Percentiles rank a stretch among this genome's conserved stretches.
phyloP scores from a whole-genome alignment of 1,284 basidiomycete species.

The Mrakiaceae sp. region DNA sequence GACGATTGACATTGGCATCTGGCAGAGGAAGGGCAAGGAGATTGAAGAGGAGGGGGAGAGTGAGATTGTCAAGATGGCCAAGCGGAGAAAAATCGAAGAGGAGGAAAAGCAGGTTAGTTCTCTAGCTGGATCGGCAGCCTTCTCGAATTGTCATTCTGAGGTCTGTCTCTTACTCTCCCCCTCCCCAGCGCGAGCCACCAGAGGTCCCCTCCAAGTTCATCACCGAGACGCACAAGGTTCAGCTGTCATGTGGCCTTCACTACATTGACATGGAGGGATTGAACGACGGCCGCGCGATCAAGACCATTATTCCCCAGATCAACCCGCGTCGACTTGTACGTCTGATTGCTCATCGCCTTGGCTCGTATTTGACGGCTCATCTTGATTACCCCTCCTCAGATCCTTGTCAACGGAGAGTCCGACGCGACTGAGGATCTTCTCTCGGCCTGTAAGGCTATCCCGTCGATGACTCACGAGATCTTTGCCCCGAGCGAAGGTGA shows the following conservation, averaged over 20 bases:
- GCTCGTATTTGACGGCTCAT: not conserved
- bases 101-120: constrained; percentile 62
- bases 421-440: constrained; percentile 60
- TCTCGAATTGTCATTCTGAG: not conserved
- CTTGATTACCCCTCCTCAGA: constrained; percentile 41
- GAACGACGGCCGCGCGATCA: constrained; percentile 91
- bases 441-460: constrained; percentile 65
- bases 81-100: constrained; percentile 55
- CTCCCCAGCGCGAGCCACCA: constrained; percentile 45
- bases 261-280: constrained; percentile 93
- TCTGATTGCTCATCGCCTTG: constrained; percentile 4
- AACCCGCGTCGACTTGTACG: constrained; percentile 86
- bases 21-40: constrained; percentile 77
- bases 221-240: constrained; percentile 57
- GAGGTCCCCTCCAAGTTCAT: constrained; percentile 91
- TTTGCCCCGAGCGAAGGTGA: constrained; percentile 64
- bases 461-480: constrained; percentile 81
- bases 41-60: constrained; percentile 74
- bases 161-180: not conserved
- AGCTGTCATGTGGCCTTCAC: constrained; percentile 69
- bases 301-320: constrained; percentile 91
- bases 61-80: constrained; percentile 64
- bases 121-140: not conserved
- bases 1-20: constrained; percentile 83
- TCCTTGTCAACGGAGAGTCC: constrained; percentile 67